Conservation (phyloP, 257 asterid species). For the Paraleonurus japonicus region DNA sequence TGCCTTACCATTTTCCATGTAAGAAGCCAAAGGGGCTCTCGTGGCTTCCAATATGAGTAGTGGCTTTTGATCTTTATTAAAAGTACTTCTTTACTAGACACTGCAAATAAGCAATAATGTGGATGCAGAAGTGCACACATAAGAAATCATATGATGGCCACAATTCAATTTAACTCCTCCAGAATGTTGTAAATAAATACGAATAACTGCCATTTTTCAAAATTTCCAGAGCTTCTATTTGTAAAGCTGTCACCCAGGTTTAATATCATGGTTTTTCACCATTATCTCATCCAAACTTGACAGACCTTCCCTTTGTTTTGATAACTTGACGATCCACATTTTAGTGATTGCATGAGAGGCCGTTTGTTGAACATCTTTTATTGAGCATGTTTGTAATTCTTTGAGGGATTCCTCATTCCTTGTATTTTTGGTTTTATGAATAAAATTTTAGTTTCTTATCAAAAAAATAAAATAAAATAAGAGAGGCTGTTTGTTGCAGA, state of each 20-base stretch:
- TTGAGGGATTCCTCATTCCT: too few species aligned
- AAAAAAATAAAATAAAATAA: too few species aligned
- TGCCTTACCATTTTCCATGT: background rate
- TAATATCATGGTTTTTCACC: background rate
- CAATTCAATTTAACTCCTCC: background rate
- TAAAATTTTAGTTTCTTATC: too few species aligned
- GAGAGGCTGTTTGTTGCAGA: background rate
- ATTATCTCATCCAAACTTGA: background rate
- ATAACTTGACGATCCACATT: background rate
- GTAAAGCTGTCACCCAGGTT: background rate
- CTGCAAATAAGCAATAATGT: slow-evolving; percentile 1
- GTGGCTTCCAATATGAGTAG: slow-evolving; percentile 2
- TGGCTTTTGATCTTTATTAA: slow-evolving; percentile 13
- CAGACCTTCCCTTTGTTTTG: background rate
- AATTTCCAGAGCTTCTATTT: slow-evolving; percentile 6
- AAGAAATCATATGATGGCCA: background rate
- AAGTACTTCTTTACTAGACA: background rate
- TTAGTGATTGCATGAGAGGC: background rate
- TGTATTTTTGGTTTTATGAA: too few species aligned
- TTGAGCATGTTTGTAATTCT: too few species aligned
- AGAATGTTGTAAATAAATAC: background rate
- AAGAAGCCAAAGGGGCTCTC: background rate
- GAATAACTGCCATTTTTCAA: background rate
- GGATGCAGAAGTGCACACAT: background rate
- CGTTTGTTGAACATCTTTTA: too few species aligned